phyloP scores from a whole-genome alignment of 2,329 filamentous ascomycete species.

The Orbilia ellipsospora region DNA sequence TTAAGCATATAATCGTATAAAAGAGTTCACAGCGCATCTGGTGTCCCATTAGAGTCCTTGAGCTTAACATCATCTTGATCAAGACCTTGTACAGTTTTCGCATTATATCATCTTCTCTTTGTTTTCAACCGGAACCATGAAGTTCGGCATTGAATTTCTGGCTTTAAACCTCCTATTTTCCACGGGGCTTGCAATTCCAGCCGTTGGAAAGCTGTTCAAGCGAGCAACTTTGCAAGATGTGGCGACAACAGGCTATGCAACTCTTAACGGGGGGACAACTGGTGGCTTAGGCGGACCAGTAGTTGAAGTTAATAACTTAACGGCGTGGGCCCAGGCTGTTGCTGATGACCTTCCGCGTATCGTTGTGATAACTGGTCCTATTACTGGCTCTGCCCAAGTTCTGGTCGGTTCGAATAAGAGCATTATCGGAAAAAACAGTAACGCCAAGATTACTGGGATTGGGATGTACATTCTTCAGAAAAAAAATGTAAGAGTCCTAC shows the following conservation, averaged over 20 bases:
- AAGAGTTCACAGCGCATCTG: no score
- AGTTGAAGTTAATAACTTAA: slow-evolving; percentile 68
- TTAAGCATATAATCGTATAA: no score
- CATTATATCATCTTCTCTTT: no score
- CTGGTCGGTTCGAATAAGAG: slow-evolving; percentile 67
- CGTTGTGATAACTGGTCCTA: slow-evolving; percentile 65
- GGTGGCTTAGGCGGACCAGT: slow-evolving; percentile 69
- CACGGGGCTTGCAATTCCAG: neutral
- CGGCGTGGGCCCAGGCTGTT: slow-evolving; percentile 67
- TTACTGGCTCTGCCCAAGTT: slow-evolving; percentile 64
- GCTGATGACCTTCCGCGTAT: slow-evolving; percentile 65
- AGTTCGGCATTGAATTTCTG: neutral
- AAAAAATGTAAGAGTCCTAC: slow-evolving; percentile 46
- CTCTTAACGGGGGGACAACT: slow-evolving; percentile 67
- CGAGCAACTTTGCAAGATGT: slow-evolving; percentile 57
- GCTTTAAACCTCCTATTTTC: neutral
- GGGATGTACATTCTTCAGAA: slow-evolving; percentile 59
- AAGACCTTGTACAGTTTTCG: neutral
- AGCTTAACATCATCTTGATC: no score
- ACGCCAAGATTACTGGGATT: slow-evolving; percentile 57
- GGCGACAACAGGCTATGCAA: slow-evolving; percentile 63
- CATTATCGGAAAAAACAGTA: slow-evolving; percentile 65
- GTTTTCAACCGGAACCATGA: neutral
- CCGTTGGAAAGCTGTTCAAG: slow-evolving; percentile 1
- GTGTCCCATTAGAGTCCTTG: no score